phyloP scores from a whole-genome alignment of 257 asterid species.

The Solanum boliviense region DNA sequence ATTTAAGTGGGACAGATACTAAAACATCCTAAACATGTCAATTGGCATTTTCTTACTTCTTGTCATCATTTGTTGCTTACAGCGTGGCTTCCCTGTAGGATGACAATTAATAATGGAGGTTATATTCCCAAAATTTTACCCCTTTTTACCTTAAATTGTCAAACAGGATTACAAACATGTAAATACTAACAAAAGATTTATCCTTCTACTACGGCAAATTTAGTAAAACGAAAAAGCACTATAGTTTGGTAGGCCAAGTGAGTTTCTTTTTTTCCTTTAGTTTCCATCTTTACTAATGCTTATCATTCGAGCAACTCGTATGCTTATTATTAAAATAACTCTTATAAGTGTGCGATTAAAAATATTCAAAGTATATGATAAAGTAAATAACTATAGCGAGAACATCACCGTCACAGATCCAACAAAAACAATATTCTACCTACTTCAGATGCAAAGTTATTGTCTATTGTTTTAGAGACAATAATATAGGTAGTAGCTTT shows the following conservation, averaged over 20 bases:
- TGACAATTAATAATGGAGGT: neutral
- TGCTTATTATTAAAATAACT: no score
- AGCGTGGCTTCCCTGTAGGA: neutral
- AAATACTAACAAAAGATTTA: neutral
- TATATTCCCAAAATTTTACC: neutral
- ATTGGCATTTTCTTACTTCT: neutral
- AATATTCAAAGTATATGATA: neutral
- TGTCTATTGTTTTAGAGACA: neutral
- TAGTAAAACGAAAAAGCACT: neutral
- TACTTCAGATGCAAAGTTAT: neutral
- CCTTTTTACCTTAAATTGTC: neutral
- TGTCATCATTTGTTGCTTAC: neutral
- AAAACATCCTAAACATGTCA: neutral
- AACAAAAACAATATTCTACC: neutral
- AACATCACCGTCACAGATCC: neutral
- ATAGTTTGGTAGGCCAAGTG: neutral
- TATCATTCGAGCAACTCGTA: no score
- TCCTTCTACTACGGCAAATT: neutral
- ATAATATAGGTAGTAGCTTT: no score
- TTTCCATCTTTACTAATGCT: no score
- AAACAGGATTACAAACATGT: neutral
- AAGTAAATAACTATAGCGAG: neutral
- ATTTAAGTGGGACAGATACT: neutral
- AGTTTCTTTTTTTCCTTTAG: neutral
- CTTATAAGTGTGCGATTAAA: neutral